phyloP scores from a whole-genome alignment of 768 basidiomycete species.

The Pleurotus giganteus region DNA sequence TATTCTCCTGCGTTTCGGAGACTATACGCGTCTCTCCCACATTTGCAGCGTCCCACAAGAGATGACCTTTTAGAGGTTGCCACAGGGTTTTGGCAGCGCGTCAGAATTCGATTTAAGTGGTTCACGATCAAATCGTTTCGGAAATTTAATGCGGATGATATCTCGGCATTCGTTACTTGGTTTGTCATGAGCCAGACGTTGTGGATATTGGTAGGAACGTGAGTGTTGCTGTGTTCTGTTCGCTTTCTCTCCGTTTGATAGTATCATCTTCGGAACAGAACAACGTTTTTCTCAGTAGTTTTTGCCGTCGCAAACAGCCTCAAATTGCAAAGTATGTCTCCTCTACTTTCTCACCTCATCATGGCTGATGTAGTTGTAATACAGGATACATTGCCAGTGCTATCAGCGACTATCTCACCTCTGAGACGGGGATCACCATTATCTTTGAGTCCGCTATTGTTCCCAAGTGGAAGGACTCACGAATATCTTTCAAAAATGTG shows the following conservation, averaged over 20 bases:
- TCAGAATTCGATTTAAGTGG: constrained; percentile 95
- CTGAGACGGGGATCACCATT: constrained; percentile 90
- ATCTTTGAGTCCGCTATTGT: constrained; percentile 98
- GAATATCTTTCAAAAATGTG: constrained; percentile 95
- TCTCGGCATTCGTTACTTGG: constrained; percentile 95
- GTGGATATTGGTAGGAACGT: constrained; percentile 96
- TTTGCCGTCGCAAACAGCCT: constrained; percentile 90
- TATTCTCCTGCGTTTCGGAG: constrained; percentile 81
- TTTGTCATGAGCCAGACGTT: constrained; percentile 93
- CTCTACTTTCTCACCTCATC: neutral
- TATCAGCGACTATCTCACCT: constrained; percentile 90
- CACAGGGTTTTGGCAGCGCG: constrained; percentile 86
- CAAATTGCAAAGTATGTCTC: constrained; percentile 67
- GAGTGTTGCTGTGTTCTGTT: constrained; percentile 28
- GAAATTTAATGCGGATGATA: constrained; percentile 94
- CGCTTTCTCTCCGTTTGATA: neutral
- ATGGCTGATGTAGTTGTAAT: constrained; percentile 7
- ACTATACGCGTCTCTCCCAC: constrained; percentile 77
- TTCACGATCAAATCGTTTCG: constrained; percentile 93
- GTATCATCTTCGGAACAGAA: constrained; percentile 42
- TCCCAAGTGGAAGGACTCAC: constrained; percentile 95
- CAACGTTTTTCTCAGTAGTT: constrained; percentile 93
- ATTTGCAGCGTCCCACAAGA: constrained; percentile 74
- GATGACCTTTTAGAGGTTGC: constrained; percentile 89
- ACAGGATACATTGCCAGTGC: constrained; percentile 81